Base-by-base conservation (phyloP, 805 yeast species). In the Candida chilensis region DNA sequence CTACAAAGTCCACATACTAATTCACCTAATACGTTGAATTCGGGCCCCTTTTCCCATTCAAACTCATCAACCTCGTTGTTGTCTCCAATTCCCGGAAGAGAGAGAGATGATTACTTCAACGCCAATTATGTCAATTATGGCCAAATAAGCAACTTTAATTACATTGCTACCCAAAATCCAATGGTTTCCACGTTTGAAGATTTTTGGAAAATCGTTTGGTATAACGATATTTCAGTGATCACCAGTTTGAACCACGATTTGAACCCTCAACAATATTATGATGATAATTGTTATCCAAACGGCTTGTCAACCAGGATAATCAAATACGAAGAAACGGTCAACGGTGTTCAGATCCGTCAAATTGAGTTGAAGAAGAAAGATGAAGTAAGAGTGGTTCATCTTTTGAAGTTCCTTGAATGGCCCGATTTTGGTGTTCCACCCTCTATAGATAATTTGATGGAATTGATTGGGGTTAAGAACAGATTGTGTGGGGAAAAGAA, bases 151-250 rank as follows among this genome's bases (percentile, higher is more conserved):
- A 29, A 34, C 16, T 37, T 36, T 18, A 44, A 40, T 27, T 64
- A 64, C 35, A 62, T 64, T 32, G 71, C 71, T 2, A 64, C 71
- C 1, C 71, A 64, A 33, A 60, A 54, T 28, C 70, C 71, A 10
- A 42, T 64, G 30, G 48, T 40, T 3, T 46, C 63, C 7, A 64
- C 71, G 1, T 47, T 50, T 29, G 57, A 58, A 24, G 70, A 64
- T 37, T 64, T 64, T 32, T 64, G 70, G 71, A 48, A 51, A 30
- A 51, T 53, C 3, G 43, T 60, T 6, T 47, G 56, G 50, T 37
- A 48, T 27, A 54, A 60, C 25, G 46, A 54, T 3, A 54, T 60
- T 13, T 44, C 52, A 22, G 39, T 57, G 11, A 56, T 64, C 17
- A 41, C 60, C 15, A 57, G 66, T 34, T 44, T 62, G 31, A 59